phyloP scores from a whole-genome alignment of 2,329 filamentous ascomycete genomes.

The Alternaria ethzedia region DNA sequence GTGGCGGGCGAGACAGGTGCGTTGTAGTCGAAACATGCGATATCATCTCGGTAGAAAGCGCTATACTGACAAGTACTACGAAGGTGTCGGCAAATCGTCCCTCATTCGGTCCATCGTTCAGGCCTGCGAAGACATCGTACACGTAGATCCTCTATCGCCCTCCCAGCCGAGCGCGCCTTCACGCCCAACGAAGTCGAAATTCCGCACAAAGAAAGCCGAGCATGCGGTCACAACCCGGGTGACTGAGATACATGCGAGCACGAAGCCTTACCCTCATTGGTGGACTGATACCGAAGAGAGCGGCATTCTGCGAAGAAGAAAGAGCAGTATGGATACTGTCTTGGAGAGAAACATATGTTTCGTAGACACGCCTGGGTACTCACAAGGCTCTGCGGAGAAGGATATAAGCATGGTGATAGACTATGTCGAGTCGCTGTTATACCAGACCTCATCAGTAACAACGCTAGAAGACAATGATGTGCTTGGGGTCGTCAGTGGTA shows the following conservation, averaged over 20 bases:
- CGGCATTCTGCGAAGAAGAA: constrained; percentile 61
- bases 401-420: constrained; percentile 55
- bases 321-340: constrained; percentile 76
- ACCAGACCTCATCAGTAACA: constrained; percentile 66
- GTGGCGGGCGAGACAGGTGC: constrained; percentile 79
- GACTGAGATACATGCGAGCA: constrained; percentile 54
- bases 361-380: constrained; percentile 78
- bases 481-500: constrained; percentile 77
- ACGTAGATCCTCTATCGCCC: constrained; percentile 72
- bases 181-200: constrained; percentile 30
- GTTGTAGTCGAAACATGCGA: background rate
- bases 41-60: background rate
- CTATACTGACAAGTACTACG: constrained; percentile 17
- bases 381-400: constrained; percentile 49
- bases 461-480: constrained; percentile 75
- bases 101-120: constrained; percentile 89
- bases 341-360: constrained; percentile 94
- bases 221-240: constrained; percentile 35
- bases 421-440: constrained; percentile 75
- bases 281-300: constrained; percentile 80
- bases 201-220: constrained; percentile 32
- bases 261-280: constrained; percentile 79
- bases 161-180: constrained; percentile 34
- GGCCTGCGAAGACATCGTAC: constrained; percentile 87
- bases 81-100: constrained; percentile 86